Evolutionary conservation across 2,329 filamentous ascomycete species (phyloP), one percentile per base, ranked within the genome.

Genomic region (Alternaria dauci): DNA sequence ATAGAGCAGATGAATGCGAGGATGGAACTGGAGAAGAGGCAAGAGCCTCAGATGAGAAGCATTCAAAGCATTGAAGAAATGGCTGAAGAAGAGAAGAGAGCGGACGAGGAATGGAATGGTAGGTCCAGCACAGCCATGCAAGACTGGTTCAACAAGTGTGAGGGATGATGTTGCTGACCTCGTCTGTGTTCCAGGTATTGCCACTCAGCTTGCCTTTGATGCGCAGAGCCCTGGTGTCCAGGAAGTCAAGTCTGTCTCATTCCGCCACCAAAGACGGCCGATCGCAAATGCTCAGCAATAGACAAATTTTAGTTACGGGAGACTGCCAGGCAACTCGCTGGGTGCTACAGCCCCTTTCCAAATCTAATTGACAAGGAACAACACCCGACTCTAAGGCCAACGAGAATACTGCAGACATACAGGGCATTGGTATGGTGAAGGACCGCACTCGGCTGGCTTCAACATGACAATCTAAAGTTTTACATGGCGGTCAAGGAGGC

Each of bases 1-100:
- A 28, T 44, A 18, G 55, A 58, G 9, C 36, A 48, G 14, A 39
- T 23, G 39, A 14, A 20, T 12, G 42, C 30, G 3, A 36, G n/a
- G 2, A 54, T 41, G 34, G 50, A 43, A 8, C 12, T 28, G 16
- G 41, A 32, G 28, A 47, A 41, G 32, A 23, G 36, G 51, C 59
- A 36, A 32, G 12, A 23, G 14, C 44, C 38, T 8, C 42, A 62
- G 47, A 52, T 53, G 47, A 47, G 56, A 25, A 62, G 47, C 34
- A 60, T 62, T 25, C 41, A 52, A 5, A 62, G 60, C 25, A 55
- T 62, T 38, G 56, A 62, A 42, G 56, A 62, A 25, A 59, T 62
- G 52, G 56, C 42, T 6, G 60, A 62, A 25, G 60, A 62, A 14
- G 60, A 62, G 2, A 20, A 57, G 9, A 46, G 36, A n/a, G 60